These are phyloP conservation scores for Neofusicoccum sp. DNA, from an alignment of 2,329 filamentous ascomycete species.

Conservation along the genomic window DNA sequence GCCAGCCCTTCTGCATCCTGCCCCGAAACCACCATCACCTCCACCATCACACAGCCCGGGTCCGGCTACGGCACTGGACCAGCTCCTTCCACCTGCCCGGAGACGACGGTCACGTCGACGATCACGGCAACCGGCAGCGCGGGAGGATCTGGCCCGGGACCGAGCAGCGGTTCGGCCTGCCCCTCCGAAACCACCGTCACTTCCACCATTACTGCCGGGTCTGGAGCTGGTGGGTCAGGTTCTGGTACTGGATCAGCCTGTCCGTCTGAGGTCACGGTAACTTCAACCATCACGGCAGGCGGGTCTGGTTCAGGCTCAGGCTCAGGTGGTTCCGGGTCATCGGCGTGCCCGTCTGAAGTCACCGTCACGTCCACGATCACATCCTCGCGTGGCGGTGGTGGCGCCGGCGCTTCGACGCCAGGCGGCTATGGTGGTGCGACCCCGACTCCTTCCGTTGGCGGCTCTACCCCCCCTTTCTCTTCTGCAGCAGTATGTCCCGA, in stretches of 20 bases:
- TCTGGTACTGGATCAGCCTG: neutral
- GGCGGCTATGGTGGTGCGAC: neutral
- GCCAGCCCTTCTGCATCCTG: neutral
- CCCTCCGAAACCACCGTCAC: conserved; percentile 7
- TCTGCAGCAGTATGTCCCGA: neutral
- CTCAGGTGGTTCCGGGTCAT: neutral
- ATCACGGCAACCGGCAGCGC: neutral
- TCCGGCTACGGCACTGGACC: neutral
- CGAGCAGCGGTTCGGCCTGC: neutral
- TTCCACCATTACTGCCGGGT: neutral
- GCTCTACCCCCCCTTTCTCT: neutral
- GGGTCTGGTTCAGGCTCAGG: neutral
- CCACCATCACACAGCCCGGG: neutral
- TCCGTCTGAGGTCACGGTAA: conserved; percentile 5
- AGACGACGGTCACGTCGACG: neutral
- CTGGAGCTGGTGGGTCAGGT: conserved; percentile 2
- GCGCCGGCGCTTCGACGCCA: neutral
- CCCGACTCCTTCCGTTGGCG: neutral
- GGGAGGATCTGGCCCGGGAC: neutral
- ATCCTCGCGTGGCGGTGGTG: neutral
- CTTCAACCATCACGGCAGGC: neutral
- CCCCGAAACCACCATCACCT: neutral
- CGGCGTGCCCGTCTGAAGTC: neutral
- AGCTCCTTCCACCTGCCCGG: neutral
- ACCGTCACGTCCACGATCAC: conserved; percentile 5